Base-by-base conservation (phyloP, 805 yeast species). In the Zygoascus tannicola region DNA sequence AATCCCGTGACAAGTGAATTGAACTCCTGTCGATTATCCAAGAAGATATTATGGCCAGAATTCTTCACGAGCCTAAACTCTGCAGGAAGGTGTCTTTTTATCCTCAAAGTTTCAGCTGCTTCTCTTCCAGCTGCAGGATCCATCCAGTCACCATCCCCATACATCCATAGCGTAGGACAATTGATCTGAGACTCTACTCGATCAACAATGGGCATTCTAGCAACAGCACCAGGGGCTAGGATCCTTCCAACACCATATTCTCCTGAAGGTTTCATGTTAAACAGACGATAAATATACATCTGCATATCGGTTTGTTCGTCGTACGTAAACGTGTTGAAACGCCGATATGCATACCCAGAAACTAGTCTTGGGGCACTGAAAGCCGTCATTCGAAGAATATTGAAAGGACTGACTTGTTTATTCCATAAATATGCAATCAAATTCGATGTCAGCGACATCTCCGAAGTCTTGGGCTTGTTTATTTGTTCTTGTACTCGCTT, bases 171-270 rank as follows among this genome's bases (percentile, higher is more conserved):
- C 32, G 85, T 67, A 32, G 84, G 79, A 56, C 85, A 76, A 14
- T 69, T 62, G 14, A 70, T 60, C 5, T 78, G 60, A 12, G 60
- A 53, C 16, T 70, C 63, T 8, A 82, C 67, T 21, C 82, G 59
- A 37, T 67, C 62, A 3, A 61, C 56, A 43, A 92, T 64, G 1
- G 97, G 94, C 52, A 71, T 65, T 48, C 96, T 69, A 1, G 97
- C 94, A 34, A 77, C 75, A 1, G 95, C 97, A 4, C 97, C 98
- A 3, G 95, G 94, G 0, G 85, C 87, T 22, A 90, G 66, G 12
- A 86, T 66, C 53, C 81, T 80, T 48, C 85, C 82, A 49, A 90
- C 67, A 69, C 88, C 80, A 59, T 87, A 88, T 63, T 92, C 97
- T 7, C 97, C 97, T 0, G 92, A 83, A 0, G 97, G 97, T 3